Evolutionary conservation across 352 stramenopile species (phyloP).

Genomic region (Globisporangium perplexum): DNA sequence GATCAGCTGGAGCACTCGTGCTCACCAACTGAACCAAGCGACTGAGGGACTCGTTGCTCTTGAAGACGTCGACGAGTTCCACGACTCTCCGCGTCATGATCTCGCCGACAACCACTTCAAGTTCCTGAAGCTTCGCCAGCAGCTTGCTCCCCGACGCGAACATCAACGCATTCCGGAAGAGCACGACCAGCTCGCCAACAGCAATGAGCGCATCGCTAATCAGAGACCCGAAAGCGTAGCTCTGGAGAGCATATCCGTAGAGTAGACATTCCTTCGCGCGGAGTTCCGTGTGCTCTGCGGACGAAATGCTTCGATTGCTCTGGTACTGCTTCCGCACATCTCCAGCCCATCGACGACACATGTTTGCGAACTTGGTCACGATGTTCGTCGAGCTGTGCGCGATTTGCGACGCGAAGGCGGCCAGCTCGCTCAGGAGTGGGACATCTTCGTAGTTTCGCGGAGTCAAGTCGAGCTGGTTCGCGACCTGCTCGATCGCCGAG

Average conservation of each 20-base stretch:
- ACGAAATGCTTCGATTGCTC: neutral
- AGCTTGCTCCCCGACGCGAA: constrained; percentile 5
- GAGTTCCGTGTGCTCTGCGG: constrained; percentile 9
- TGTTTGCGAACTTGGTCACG: constrained; percentile 2
- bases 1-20: constrained; percentile 10
- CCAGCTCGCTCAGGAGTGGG: constrained; percentile 6
- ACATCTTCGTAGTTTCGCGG: constrained; percentile 8
- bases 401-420: constrained; percentile 4
- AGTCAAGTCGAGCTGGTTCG: constrained; percentile 1
- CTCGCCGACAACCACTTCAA: constrained; percentile 16
- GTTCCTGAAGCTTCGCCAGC: neutral
- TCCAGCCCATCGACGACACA: constrained; percentile 7
- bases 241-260: constrained; percentile 34
- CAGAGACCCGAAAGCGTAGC: constrained; percentile 16
- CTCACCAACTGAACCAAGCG: constrained; percentile 22
- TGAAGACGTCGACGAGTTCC: constrained; percentile 9
- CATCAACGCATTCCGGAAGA: constrained; percentile 29
- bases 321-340: constrained; percentile 5
- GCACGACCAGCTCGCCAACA: constrained; percentile 37
- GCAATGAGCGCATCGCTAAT: constrained; percentile 11
- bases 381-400: neutral
- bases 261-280: constrained; percentile 32
- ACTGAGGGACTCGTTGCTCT: constrained; percentile 8
- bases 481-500: constrained; percentile 12
- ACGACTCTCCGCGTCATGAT: constrained; percentile 27